Conservation (phyloP, 371 early-diverging fungal species). For the Rhizopus microsporus region DNA sequence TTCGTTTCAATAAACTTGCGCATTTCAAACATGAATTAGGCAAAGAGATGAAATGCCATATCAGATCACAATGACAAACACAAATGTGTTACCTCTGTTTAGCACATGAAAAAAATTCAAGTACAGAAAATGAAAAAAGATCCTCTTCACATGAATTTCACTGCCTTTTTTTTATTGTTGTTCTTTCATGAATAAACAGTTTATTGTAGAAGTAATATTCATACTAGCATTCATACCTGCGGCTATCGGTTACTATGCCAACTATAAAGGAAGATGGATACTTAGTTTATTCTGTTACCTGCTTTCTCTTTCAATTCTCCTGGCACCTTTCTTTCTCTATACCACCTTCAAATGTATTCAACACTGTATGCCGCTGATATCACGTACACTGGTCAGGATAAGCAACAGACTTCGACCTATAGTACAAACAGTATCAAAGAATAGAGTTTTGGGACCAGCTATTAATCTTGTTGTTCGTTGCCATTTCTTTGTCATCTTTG, state of each 20-base stretch:
- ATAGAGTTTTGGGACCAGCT: conserved; percentile 32
- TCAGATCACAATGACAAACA: no score
- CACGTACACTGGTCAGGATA: conserved; percentile 16
- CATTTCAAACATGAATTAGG: no score
- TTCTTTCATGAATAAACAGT: conserved; percentile 14
- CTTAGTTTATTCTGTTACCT: conserved; percentile 25
- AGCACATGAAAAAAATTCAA: no score
- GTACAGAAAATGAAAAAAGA: no score
- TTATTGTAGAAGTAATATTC: conserved; percentile 22
- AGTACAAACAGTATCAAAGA: conserved; percentile 26
- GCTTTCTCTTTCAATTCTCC: conserved; percentile 23
- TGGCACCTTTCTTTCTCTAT: conserved; percentile 28
- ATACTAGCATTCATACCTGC: conserved; percentile 25
- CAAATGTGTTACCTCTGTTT: no score
- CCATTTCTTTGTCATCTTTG: conserved; percentile 44
- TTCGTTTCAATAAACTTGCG: no score
- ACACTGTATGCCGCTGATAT: conserved; percentile 29
- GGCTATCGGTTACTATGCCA: conserved; percentile 22
- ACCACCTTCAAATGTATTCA: conserved; percentile 31
- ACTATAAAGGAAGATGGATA: conserved; percentile 22
- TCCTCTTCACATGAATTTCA: background rate
- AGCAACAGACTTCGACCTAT: conserved; percentile 30
- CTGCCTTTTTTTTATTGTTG: conserved; percentile 3
- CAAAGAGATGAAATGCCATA: no score
- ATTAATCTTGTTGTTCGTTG: conserved; percentile 30